These are phyloP conservation scores for Galeopsis tetrahit DNA, from an alignment of 257 asterid genomes.

Conservation along the genomic window DNA sequence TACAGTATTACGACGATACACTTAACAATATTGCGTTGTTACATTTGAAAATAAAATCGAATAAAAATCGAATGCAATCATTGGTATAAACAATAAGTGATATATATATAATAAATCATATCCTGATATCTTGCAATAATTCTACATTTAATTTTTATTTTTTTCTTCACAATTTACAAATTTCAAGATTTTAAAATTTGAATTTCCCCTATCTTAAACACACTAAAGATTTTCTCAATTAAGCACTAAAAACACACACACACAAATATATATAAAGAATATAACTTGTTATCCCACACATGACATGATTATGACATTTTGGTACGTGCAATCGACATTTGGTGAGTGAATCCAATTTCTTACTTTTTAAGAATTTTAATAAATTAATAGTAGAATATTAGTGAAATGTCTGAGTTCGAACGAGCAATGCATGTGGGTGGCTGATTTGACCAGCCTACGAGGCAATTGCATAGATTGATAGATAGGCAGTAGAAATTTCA, in stretches of 20 bases:
- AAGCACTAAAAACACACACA: background rate
- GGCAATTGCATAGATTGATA: background rate
- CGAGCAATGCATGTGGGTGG: slow-evolving; percentile 29
- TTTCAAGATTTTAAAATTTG: no score
- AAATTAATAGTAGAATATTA: background rate
- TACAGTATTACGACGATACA: no score
- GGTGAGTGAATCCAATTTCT: background rate
- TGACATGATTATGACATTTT: slow-evolving; percentile 17
- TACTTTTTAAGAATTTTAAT: background rate
- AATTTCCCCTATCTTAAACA: background rate
- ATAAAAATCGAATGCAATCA: no score
- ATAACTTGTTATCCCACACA: background rate
- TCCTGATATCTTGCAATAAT: background rate
- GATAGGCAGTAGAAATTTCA: background rate
- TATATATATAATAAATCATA: background rate
- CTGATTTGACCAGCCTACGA: slow-evolving; percentile 25
- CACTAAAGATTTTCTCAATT: background rate
- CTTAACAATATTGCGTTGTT: no score
- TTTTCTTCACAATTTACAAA: background rate
- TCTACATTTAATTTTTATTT: background rate
- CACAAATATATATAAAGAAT: background rate
- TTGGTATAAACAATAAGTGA: no score
- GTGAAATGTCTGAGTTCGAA: slow-evolving; percentile 5
- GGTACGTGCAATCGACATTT: slow-evolving; percentile 4
- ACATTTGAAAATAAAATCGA: no score